Evolutionary conservation across 805 yeast genomes (phyloP), one percentile per base, ranked within the genome.

Genomic region (Tetrapisispora taiwanensis): DNA sequence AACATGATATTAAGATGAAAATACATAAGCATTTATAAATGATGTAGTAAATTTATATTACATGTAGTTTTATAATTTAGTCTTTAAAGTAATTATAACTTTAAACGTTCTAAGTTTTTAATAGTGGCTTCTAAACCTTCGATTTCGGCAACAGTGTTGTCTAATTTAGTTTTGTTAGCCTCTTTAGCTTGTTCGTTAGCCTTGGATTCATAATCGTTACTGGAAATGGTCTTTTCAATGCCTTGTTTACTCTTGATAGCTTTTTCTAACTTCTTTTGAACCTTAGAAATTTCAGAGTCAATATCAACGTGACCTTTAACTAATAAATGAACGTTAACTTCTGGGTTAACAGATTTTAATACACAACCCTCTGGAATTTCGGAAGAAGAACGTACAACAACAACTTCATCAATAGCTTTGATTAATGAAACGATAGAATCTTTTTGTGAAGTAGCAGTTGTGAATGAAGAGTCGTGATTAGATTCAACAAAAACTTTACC

Each of bases 291-390:
- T 70, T 92, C 97, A 45, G 83, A 83, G 57, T 88, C 97, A 54
- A 89, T 76, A 65, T 90, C 97, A 53, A 92, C 80, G 62, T 84
- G 89, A 44, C 97, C 98, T 73, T 87, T 89, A 46, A 90, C 96
- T 62, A 92, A 73, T 27, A 90, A 77, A 58, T 87, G 95, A 18
- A 89, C 97, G 48, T 79, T 81, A 62, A 86, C 79, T 44, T 77
- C 83, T 40, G 95, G 82, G 47, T 78, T 76, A 46, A 90, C 86
- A 45, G 94, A 76, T 54, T 79, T 80, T 52, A 88, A 75, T 36
- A 90, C 96, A 65, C 95, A 85, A 38, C 98, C 98, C 48, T 79
- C 77, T 54, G 97, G 97, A 49, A 88, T 76, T 14, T 65, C 69
- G 20, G 77, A 75, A 20, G 67, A 64, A 13, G 66, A 52, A 36